Evolutionary conservation across 2,329 filamentous ascomycete genomes (phyloP).

Genomic region (Tolypocladium nubicola): DNA sequence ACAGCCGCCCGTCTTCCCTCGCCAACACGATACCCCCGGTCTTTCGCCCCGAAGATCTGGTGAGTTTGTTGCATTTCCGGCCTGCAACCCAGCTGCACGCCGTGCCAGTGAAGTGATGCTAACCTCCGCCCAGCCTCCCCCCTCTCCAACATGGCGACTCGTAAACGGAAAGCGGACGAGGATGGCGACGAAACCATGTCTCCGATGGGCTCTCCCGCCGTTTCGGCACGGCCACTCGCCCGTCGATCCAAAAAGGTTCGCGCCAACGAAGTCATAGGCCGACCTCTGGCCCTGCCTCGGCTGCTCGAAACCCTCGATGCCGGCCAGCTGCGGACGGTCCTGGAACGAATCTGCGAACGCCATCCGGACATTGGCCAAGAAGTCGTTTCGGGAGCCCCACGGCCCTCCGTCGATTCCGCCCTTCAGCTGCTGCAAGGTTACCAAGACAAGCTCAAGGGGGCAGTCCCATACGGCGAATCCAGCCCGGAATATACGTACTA

Average conservation of each 20-base stretch:
- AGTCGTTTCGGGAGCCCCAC: constrained; percentile 72
- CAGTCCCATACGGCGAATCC: constrained; percentile 77
- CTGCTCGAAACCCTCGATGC: constrained; percentile 91
- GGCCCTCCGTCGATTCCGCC: constrained; percentile 74
- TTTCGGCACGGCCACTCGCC: constrained; percentile 56
- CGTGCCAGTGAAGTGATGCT: constrained; percentile 4
- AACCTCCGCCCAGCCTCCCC: constrained; percentile 24
- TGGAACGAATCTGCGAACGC: constrained; percentile 85
- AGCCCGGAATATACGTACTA: constrained; percentile 93
- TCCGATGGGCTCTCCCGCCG: constrained; percentile 70
- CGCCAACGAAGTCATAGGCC: constrained; percentile 53
- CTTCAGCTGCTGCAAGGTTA: constrained; percentile 75
- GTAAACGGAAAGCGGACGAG: constrained; percentile 81
- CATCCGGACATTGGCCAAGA: constrained; percentile 80
- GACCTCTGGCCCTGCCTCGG: constrained; percentile 48
- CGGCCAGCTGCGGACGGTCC: constrained; percentile 69
- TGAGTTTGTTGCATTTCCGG: constrained; percentile 25
- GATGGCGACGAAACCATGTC: constrained; percentile 83
- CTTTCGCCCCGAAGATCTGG: constrained; percentile 44
- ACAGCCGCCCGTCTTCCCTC: constrained; percentile 48
- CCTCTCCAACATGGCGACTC: constrained; percentile 41
- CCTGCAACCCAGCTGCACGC: neutral
- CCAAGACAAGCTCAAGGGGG: constrained; percentile 62
- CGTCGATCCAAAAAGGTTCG: constrained; percentile 54
- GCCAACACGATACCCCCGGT: constrained; percentile 45